Evolutionary conservation across 495 filamentous ascomycete species (phyloP).

Genomic region (Penicillium desertorum): DNA sequence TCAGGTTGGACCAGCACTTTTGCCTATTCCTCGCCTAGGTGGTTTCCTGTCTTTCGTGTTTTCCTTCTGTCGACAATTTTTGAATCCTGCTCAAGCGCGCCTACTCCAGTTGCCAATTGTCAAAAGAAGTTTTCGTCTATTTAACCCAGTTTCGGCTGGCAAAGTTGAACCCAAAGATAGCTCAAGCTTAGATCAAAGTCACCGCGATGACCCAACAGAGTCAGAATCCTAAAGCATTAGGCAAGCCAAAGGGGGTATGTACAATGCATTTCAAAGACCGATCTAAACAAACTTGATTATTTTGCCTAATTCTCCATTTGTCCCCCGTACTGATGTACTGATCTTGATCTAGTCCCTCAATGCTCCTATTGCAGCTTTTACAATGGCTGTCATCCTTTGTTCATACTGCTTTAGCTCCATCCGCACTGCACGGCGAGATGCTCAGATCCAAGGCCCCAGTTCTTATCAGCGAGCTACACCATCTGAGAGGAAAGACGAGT

Average conservation of each 20-base stretch:
- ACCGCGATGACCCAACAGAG: conserved; percentile 16
- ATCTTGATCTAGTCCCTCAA: conserved; percentile 39
- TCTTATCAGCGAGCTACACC: conserved; percentile 12
- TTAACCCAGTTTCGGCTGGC: neutral
- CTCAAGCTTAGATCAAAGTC: neutral
- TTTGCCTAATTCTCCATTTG: neutral
- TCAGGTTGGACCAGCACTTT: neutral
- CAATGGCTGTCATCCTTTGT: conserved; percentile 50
- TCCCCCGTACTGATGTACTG: neutral
- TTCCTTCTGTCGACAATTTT: too few relatives aligned
- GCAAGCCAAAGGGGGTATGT: conserved; percentile 27
- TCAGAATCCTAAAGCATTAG: conserved; percentile 19
- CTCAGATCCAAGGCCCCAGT: conserved; percentile 19
- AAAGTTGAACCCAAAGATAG: neutral
- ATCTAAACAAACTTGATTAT: neutral
- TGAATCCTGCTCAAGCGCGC: neutral
- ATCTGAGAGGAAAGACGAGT: conserved; percentile 22
- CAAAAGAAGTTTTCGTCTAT: neutral
- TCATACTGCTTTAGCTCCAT: conserved; percentile 53
- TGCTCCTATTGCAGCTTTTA: conserved; percentile 51
- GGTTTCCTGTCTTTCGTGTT: neutral
- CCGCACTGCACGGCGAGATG: conserved; percentile 43
- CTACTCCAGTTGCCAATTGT: neutral
- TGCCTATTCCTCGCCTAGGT: neutral
- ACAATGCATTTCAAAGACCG: neutral